Evolutionary conservation across 805 yeast species (phyloP).

Genomic region (Saccharomyces kudriavzevii): DNA sequence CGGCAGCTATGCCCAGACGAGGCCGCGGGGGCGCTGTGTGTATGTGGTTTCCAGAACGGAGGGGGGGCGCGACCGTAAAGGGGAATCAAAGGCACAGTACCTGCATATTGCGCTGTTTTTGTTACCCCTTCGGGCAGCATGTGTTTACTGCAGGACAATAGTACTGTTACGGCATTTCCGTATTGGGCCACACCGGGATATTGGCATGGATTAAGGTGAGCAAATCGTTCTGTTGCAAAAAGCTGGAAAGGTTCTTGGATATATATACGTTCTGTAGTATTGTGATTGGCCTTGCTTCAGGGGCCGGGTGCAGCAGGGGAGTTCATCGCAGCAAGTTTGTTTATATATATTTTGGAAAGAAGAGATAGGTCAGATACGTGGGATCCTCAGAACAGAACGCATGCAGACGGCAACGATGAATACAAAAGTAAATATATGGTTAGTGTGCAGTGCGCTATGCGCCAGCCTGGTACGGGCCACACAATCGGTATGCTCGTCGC

Average conservation of each 20-base stretch:
- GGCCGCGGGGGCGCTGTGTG: neutral
- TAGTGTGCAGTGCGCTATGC: neutral
- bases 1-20: neutral
- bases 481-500: constrained; percentile 9
- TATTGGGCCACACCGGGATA: neutral
- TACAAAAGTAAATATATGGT: neutral
- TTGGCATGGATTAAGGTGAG: neutral
- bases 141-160: neutral
- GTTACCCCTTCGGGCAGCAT: neutral
- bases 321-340: neutral
- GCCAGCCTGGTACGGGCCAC: neutral
- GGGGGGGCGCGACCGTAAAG: neutral
- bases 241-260: neutral
- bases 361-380: neutral
- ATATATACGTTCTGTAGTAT: neutral
- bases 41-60: neutral
- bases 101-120: neutral
- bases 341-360: neutral
- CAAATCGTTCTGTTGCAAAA: neutral
- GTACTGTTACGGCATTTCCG: neutral
- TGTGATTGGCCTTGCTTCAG: neutral
- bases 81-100: neutral
- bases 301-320: neutral
- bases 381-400: neutral
- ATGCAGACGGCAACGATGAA: neutral